Conservation (phyloP, 345 rosid genomes). For the Draba incana region DNA sequence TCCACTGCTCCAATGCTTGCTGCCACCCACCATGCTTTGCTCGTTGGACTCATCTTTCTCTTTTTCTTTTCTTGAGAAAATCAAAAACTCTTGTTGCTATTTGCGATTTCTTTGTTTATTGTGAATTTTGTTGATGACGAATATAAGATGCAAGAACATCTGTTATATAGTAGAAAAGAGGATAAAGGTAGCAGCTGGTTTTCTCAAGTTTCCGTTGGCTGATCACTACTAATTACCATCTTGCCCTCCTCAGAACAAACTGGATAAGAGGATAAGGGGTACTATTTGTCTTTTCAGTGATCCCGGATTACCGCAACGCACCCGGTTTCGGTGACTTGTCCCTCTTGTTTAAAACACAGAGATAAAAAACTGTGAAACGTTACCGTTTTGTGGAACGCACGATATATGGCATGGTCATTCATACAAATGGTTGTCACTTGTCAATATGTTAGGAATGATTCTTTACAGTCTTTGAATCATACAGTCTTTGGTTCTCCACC, state of each 20-base stretch:
- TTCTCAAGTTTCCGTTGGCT: background rate
- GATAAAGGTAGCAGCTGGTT: constrained; percentile 12
- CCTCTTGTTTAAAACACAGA: too few species aligned
- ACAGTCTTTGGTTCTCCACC: too few species aligned
- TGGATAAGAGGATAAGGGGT: constrained; percentile 6
- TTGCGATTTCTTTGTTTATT: background rate
- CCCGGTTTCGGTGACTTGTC: constrained; percentile 1
- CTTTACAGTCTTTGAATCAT: too few species aligned
- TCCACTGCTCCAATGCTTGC: constrained; percentile 57
- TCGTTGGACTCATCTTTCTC: constrained; percentile 39
- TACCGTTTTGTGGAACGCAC: too few species aligned
- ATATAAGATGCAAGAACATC: background rate
- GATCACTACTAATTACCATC: background rate
- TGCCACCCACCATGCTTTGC: constrained; percentile 57
- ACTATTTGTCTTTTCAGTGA: background rate
- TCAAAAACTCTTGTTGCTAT: background rate
- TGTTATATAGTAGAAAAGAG: constrained; percentile 12
- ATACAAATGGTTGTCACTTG: too few species aligned
- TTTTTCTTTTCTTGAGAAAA: background rate
- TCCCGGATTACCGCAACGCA: constrained; percentile 10
- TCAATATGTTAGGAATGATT: too few species aligned
- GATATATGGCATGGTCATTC: too few species aligned
- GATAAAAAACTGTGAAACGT: too few species aligned
- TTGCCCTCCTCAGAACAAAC: background rate
- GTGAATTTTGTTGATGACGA: constrained; percentile 8